These are phyloP conservation scores for Lasiodiplodia sp. DNA, from an alignment of 2,329 filamentous ascomycete genomes.

Conservation along the genomic window DNA sequence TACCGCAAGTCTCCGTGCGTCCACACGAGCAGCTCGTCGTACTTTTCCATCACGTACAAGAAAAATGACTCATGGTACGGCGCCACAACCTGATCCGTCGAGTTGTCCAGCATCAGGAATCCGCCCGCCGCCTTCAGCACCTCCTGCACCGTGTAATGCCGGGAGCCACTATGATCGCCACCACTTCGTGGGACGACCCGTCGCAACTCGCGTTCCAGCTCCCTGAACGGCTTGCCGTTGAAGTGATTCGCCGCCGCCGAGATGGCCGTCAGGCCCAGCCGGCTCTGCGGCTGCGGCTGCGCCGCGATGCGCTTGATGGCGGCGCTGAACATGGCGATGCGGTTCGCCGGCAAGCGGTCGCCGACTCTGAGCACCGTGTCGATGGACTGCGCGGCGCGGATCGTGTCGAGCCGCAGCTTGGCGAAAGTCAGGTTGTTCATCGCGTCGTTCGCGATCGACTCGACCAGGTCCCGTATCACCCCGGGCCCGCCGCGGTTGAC, in stretches of 20 bases:
- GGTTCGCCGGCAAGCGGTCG: constrained; percentile 20
- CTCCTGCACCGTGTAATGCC: neutral
- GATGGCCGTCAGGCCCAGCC: constrained; percentile 22
- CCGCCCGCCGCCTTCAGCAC: neutral
- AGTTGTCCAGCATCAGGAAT: neutral
- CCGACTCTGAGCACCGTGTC: neutral
- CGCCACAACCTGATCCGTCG: neutral
- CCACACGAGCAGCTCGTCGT: neutral
- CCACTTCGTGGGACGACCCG: neutral
- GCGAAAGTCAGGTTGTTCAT: neutral
- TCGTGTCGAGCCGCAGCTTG: neutral
- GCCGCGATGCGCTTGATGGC: constrained; percentile 9
- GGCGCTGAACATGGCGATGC: constrained; percentile 22
- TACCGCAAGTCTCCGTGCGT: neutral
- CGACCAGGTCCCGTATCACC: neutral
- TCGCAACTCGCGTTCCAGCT: neutral
- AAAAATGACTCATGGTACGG: neutral
- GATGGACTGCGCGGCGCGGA: neutral
- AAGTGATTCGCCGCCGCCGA: constrained; percentile 8
- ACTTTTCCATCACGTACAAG: neutral
- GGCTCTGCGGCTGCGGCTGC: neutral
- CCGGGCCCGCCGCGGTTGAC: neutral
- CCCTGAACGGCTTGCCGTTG: neutral
- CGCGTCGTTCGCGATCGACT: neutral
- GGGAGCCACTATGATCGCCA: neutral